Evolutionary conservation across 1,139 yeast genomes (phyloP), one percentile per base, ranked within the genome.

Genomic region (Lodderomyces parapsilosis): DNA sequence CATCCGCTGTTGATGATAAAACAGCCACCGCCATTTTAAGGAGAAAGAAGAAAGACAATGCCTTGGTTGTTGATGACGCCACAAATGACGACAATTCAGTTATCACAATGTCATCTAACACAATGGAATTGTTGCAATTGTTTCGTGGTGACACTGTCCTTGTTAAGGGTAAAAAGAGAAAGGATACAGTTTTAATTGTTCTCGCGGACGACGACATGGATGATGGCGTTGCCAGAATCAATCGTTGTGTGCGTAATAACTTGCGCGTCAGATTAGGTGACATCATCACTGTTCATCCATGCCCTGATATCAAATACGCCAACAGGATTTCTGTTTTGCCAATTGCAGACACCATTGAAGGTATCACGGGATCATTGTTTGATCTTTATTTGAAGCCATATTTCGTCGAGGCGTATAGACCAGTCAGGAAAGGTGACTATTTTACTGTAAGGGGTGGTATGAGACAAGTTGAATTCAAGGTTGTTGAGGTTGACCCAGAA

Each of bases 391-490:
- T 93, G 66, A 93, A 93, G 73, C 99, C 99, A 40, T 93, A 93
- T 73, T 93, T 94, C 64, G 97, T 93, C 44, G 99, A 93, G 71
- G 98, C 99, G 45, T 93, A 93, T 71, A 83, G 99, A 68, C 99
- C 99, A 1, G 97, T 94, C 40, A 84, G 98, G 68, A 93, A 91
- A 65, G 98, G 98, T 52, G 99, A 93, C 62, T 86, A 88, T 57
- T 93, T 93, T 71, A 83, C 94, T 36, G 98, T 90, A 27, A 82
- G 99, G 64, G 99, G 99, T 59, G 97, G 98, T 65, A 73, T 93
- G 99, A 83, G 99, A 69, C 98, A 91, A 66, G 99, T 93, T 38
- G 99, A 93, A 68, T 93, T 93, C 73, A 94, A 93, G 70, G 96
- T 94, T 46, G 97, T 91, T 39, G 99, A 93, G 53, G 96, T 93